These are phyloP conservation scores for Hyparrhenia diplandra DNA, from an alignment of 176 grass and related monocot species.

Conservation along the genomic window DNA sequence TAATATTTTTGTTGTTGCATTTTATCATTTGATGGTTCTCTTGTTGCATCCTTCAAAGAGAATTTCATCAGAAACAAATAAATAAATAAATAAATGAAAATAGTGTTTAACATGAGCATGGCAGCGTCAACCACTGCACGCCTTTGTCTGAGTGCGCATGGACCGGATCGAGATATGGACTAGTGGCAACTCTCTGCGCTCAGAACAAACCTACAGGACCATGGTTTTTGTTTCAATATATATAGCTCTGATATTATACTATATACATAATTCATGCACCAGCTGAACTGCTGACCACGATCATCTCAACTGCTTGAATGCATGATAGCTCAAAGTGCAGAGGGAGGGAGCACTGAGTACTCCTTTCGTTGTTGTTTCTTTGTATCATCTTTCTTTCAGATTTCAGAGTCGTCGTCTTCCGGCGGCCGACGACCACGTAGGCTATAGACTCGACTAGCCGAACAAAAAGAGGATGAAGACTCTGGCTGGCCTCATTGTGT, in stretches of 20 bases:
- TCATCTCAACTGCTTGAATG: background rate
- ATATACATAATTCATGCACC: background rate
- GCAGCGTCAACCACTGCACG: background rate
- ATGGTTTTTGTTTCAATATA: background rate
- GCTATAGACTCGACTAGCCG: background rate
- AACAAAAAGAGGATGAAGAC: too few species aligned
- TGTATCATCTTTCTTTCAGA: background rate
- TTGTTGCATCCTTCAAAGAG: too few species aligned
- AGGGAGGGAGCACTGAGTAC: background rate
- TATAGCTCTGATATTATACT: background rate
- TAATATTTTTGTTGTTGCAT: background rate
- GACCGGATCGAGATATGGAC: background rate
- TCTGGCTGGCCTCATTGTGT: too few species aligned
- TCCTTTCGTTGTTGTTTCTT: background rate
- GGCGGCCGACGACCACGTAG: background rate
- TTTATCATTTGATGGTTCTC: background rate
- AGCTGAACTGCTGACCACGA: background rate
- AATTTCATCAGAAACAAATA: background rate
- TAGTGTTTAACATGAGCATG: background rate
- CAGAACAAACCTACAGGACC: background rate
- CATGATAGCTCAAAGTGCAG: too few species aligned
- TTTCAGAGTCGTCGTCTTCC: background rate
- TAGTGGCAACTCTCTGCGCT: background rate
- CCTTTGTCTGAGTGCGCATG: background rate
- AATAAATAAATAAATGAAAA: background rate